Conservation (phyloP, 495 filamentous ascomycete genomes). For the Astrothelium subdiscretum region DNA sequence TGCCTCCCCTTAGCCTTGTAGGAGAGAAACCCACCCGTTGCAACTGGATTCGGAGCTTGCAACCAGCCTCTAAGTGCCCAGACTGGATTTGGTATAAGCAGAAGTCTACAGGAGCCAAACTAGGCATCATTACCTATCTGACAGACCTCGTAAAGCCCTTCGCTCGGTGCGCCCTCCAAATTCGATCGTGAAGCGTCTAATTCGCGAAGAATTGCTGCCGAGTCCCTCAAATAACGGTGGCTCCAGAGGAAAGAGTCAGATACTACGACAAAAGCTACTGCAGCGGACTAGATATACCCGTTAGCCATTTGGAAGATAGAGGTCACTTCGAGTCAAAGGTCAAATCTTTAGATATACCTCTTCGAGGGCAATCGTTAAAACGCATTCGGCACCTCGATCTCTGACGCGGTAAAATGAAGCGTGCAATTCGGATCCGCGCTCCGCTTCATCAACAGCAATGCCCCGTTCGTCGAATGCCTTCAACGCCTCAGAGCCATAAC, state of each 20-base stretch:
- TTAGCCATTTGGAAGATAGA: not conserved
- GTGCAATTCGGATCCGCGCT: constrained; percentile 6
- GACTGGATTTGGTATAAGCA: not conserved
- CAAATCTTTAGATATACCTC: not conserved
- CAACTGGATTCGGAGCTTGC: not conserved
- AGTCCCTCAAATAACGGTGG: constrained; percentile 10
- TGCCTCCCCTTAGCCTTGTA: not conserved
- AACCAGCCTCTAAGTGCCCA: not conserved
- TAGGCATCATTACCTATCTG: not conserved
- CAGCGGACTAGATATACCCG: not conserved
- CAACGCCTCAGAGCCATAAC: not conserved
- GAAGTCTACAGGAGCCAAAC: not conserved
- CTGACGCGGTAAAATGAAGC: constrained; percentile 1
- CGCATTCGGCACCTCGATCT: constrained; percentile 3
- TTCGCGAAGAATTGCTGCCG: constrained; percentile 3
- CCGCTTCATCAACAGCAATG: constrained; percentile 3
- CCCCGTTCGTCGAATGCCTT: constrained; percentile 2
- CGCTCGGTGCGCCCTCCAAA: not conserved
- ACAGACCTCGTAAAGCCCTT: not conserved
- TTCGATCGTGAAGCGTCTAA: not conserved
- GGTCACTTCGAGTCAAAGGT: not conserved
- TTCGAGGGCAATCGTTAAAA: constrained; percentile 6
- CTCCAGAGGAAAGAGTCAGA: constrained; percentile 7
- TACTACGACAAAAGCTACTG: constrained; percentile 7
- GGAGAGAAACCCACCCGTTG: not conserved